Percentiles rank a stretch among this genome's conserved stretches.
phyloP scores from a whole-genome alignment of 1,284 basidiomycete genomes.

The Apiotrichum gracile region DNA sequence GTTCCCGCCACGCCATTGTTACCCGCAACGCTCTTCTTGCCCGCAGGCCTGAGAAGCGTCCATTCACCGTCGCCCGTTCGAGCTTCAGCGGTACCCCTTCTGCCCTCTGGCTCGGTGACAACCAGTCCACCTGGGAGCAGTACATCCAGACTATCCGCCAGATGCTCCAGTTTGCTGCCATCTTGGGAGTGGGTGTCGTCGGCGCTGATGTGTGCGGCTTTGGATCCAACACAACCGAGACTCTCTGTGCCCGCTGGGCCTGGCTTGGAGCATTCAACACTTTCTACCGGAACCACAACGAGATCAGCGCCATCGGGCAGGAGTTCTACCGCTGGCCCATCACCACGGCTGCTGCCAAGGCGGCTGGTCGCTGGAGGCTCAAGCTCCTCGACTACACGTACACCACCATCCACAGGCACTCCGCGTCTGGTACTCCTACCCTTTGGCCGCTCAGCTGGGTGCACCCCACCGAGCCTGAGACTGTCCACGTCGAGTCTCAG shows the following conservation, averaged over 20 bases:
- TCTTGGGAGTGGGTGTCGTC: constrained; percentile 52
- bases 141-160: constrained; percentile 10
- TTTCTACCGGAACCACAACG: constrained; percentile 43
- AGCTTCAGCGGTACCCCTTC: constrained; percentile 61
- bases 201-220: constrained; percentile 61
- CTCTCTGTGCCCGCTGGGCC: constrained; percentile 69
- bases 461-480: constrained; percentile 63
- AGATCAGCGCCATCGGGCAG: constrained; percentile 45
- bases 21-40: constrained; percentile 60
- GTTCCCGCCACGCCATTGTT: constrained; percentile 62
- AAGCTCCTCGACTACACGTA: constrained; percentile 66
- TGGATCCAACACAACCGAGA: constrained; percentile 65
- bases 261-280: constrained; percentile 48
- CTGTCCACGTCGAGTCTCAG: constrained; percentile 61
- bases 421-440: constrained; percentile 50
- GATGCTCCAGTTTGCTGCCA: constrained; percentile 12
- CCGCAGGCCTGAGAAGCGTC: constrained; percentile 57
- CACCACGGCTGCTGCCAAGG: constrained; percentile 62
- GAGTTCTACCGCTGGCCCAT: constrained; percentile 72
- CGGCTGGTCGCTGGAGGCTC: constrained; percentile 54
- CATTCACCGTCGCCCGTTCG: constrained; percentile 65
- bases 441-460: constrained; percentile 64
- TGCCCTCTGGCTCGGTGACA: constrained; percentile 62
- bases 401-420: constrained; percentile 60
- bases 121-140: constrained; percentile 53